Conservation (phyloP, 768 basidiomycete genomes). For the Leccinum variicolor region DNA sequence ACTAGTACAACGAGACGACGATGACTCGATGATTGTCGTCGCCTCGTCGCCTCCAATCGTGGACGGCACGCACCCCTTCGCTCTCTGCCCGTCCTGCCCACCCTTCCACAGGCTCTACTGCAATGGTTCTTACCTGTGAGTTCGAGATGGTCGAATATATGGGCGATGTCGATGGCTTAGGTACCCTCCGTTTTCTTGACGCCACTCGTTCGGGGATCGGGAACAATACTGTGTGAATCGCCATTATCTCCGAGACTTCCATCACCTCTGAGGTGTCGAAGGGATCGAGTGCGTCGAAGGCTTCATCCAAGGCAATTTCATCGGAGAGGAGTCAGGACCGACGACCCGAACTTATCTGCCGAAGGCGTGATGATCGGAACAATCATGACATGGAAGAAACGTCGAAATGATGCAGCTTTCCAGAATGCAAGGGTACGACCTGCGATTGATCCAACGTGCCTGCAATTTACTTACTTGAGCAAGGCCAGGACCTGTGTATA, state of each 20-base stretch:
- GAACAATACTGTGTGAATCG: slow-evolving; percentile 38
- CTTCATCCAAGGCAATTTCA: slow-evolving; percentile 49
- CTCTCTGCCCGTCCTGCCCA: no score
- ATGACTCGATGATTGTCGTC: no score
- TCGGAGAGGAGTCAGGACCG: slow-evolving; percentile 13
- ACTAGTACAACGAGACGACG: no score
- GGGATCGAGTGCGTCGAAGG: slow-evolving; percentile 55
- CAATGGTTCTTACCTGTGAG: no score
- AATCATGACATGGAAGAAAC: slow-evolving; percentile 6
- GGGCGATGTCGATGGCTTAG: no score
- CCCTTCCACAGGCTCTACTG: no score
- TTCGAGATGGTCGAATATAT: slow-evolving; percentile 99
- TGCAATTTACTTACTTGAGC: not conserved
- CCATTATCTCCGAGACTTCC: slow-evolving; percentile 25
- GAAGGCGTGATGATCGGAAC: not conserved
- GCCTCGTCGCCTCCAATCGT: no score
- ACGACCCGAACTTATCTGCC: slow-evolving; percentile 8
- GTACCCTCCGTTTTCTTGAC: no score
- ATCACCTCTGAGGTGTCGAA: slow-evolving; percentile 55
- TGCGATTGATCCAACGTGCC: not conserved
- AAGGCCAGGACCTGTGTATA: not conserved
- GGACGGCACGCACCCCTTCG: no score
- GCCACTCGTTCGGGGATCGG: no score
- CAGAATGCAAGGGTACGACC: not conserved
- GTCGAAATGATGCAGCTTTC: not conserved